Conservation (phyloP, 2,329 filamentous ascomycete genomes). For the Thielaviopsis populi region DNA sequence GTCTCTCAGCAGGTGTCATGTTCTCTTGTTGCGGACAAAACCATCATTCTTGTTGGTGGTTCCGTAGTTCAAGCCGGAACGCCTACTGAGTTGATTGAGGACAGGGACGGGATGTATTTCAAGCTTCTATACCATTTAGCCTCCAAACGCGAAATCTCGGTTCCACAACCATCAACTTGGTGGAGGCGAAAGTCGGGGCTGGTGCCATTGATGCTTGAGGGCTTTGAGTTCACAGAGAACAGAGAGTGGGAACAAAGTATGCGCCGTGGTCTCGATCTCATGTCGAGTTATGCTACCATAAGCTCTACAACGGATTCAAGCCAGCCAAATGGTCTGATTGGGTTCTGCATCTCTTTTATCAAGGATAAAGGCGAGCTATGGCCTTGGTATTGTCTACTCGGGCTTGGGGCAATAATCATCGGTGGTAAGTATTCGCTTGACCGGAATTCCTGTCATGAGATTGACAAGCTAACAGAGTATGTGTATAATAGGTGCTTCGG, state of each 20-base stretch:
- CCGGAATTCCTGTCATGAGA: background rate
- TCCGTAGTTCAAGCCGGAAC: conserved; percentile 43
- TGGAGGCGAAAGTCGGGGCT: conserved; percentile 15
- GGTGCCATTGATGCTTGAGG: conserved; percentile 10
- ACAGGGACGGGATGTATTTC: conserved; percentile 29
- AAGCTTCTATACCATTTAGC: conserved; percentile 27
- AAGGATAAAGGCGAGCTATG: conserved; percentile 13
- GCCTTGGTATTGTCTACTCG: conserved; percentile 16
- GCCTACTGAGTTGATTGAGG: conserved; percentile 37
- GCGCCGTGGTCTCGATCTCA: conserved; percentile 12
- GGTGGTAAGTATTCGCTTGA: conserved; percentile 15
- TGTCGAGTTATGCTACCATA: conserved; percentile 1
- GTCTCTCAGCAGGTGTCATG: conserved; percentile 46
- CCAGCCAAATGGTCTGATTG: conserved; percentile 6
- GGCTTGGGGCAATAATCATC: conserved; percentile 13
- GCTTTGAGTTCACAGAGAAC: conserved; percentile 13
- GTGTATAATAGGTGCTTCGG: conserved; percentile 4
- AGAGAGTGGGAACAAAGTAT: conserved; percentile 12
- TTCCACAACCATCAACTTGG: conserved; percentile 11
- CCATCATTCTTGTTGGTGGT: conserved; percentile 53
- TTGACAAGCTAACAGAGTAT: background rate
- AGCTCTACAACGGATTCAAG: background rate
- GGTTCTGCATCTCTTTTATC: conserved; percentile 15
- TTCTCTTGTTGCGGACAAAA: conserved; percentile 45
- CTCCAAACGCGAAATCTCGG: conserved; percentile 16